Conservation (phyloP, 495 filamentous ascomycete genomes). For the Podospora bellae-mahoneyi region DNA sequence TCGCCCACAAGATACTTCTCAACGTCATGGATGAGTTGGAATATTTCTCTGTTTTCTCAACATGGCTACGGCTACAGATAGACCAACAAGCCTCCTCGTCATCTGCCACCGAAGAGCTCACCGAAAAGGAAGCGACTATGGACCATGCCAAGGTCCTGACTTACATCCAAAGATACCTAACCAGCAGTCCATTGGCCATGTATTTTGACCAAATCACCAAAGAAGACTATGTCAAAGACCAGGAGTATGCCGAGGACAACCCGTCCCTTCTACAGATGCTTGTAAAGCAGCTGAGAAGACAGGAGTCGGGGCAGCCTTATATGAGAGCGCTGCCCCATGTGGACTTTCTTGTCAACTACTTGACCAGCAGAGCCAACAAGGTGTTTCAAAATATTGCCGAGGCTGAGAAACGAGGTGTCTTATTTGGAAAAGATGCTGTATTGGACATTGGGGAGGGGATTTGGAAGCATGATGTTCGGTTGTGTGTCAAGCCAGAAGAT, state of each 20-base stretch:
- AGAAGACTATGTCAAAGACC: conserved; percentile 30
- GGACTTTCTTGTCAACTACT: conserved; percentile 44
- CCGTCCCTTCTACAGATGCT: conserved; percentile 44
- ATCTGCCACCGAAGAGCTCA: conserved; percentile 47
- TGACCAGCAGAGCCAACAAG: conserved; percentile 36
- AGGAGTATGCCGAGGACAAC: conserved; percentile 34
- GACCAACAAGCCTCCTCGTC: conserved; percentile 53
- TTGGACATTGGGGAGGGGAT: conserved; percentile 38
- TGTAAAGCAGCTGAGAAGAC: conserved; percentile 45
- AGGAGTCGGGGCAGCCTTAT: conserved; percentile 38
- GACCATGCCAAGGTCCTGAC: conserved; percentile 51
- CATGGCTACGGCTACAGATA: conserved; percentile 84
- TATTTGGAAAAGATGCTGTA: conserved; percentile 45
- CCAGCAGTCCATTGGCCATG: conserved; percentile 42
- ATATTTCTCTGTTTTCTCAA: conserved; percentile 73
- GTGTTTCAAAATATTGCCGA: conserved; percentile 54
- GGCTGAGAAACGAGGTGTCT: conserved; percentile 52
- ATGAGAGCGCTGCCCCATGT: conserved; percentile 42
- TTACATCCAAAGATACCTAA: conserved; percentile 53
- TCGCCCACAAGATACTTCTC: conserved; percentile 69
- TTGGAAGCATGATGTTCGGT: conserved; percentile 38
- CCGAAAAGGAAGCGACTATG: conserved; percentile 54
- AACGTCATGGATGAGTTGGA: conserved; percentile 71
- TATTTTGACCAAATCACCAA: conserved; percentile 39
- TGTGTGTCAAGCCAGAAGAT: conserved; percentile 20